Evolutionary conservation across 805 yeast genomes (phyloP).

Genomic region (Lipomyces anomalus): DNA sequence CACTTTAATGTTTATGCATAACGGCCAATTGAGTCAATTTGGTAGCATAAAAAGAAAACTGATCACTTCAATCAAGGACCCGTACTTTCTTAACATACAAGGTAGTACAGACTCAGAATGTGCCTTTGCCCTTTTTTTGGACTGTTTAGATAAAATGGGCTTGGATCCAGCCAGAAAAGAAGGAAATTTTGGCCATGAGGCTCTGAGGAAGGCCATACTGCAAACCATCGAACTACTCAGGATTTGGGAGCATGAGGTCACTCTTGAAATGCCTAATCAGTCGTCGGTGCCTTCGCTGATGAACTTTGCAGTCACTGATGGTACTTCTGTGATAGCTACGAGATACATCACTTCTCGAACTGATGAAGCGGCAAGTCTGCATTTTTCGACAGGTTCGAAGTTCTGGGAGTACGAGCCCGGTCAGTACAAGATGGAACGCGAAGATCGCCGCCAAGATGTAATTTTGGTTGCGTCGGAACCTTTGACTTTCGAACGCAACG

Average conservation of each 20-base stretch:
- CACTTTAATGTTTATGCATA: constrained; percentile 92
- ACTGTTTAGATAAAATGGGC: constrained; percentile 70
- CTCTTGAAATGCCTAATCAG: too few species aligned
- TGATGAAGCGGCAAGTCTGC: constrained; percentile 94
- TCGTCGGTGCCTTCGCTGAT: constrained; percentile 76
- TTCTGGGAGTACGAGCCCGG: constrained; percentile 89
- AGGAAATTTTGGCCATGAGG: constrained; percentile 40
- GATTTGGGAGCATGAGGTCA: too few species aligned
- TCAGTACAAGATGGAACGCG: constrained; percentile 87
- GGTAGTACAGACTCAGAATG: constrained; percentile 97
- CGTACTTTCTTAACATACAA: constrained; percentile 72
- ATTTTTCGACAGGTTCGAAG: constrained; percentile 88
- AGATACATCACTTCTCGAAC: constrained; percentile 82
- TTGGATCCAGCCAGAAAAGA: constrained; percentile 49
- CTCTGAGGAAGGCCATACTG: constrained; percentile 61
- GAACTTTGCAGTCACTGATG: constrained; percentile 94
- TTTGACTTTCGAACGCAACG: constrained; percentile 89
- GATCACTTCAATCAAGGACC: constrained; percentile 68
- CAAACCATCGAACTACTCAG: constrained; percentile 70
- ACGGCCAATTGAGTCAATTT: constrained; percentile 74
- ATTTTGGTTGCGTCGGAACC: constrained; percentile 98
- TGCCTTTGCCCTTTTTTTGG: constrained; percentile 82
- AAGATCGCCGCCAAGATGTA: constrained; percentile 87
- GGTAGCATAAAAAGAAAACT: constrained; percentile 64
- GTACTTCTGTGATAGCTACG: constrained; percentile 75